phyloP scores from a whole-genome alignment of 139 green algal genomes.

The Nannochloris sp. region DNA sequence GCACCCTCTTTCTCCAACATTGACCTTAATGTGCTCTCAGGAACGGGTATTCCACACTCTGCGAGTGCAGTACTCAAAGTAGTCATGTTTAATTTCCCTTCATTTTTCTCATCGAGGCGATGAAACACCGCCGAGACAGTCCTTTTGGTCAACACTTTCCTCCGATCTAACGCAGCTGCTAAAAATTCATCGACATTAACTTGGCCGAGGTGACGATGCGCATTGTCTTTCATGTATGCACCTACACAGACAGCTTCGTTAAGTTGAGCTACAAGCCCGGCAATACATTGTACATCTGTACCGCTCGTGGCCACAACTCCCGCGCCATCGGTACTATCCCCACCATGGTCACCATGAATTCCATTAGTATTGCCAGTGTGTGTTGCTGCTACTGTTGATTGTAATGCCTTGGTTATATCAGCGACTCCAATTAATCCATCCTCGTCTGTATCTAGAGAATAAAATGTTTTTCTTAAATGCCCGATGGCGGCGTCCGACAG shows the following conservation, averaged over 20 bases:
- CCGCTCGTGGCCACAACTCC: too few relatives aligned
- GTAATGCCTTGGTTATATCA: constrained; percentile 47
- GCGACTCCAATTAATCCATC: constrained; percentile 48
- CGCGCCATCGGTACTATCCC: too few relatives aligned
- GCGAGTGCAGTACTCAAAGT: constrained; percentile 16
- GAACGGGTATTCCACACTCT: constrained; percentile 18
- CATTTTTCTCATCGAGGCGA: constrained; percentile 18
- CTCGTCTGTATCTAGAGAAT: constrained; percentile 45
- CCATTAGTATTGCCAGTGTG: too few relatives aligned
- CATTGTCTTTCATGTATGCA: too few relatives aligned
- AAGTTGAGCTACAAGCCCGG: constrained; percentile 12
- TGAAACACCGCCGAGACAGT: constrained; percentile 23
- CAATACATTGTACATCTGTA: constrained; percentile 10
- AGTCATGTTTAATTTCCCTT: constrained; percentile 14
- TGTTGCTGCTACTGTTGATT: too few relatives aligned
- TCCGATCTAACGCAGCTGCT: constrained; percentile 48
- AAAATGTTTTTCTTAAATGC: constrained; percentile 50
- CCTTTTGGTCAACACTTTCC: constrained; percentile 18
- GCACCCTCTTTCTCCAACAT: constrained; percentile 17
- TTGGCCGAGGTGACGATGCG: constrained; percentile 5
- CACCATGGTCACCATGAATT: too few relatives aligned
- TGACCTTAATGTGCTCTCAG: constrained; percentile 1
- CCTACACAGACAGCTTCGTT: constrained; percentile 3
- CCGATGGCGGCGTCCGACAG: constrained; percentile 44
- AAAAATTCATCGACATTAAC: constrained; percentile 48